A percentile compares a stretch with the other conserved stretches of the same genome.
These are phyloP conservation scores for Capsicum baccatum DNA, from an alignment of 257 asterid species.

Conservation along the genomic window DNA sequence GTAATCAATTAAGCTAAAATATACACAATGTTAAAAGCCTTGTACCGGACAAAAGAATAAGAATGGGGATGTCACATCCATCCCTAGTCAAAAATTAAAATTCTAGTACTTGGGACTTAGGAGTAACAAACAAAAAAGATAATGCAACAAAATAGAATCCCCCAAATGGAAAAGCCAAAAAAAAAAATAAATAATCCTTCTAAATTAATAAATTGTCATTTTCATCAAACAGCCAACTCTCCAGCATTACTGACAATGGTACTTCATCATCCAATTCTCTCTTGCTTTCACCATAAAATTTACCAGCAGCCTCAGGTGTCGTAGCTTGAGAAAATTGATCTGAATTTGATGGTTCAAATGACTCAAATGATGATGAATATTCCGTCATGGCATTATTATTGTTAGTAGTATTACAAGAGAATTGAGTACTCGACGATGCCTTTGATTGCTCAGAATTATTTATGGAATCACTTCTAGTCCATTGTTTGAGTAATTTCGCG, in stretches of 20 bases:
- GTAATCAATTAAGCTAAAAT: slow-evolving; percentile 1
- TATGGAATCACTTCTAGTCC: slow-evolving; percentile 53
- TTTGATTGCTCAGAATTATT: slow-evolving; percentile 40
- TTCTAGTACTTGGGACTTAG: neutral
- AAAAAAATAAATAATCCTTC: slow-evolving; percentile 17
- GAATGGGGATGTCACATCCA: slow-evolving; percentile 17
- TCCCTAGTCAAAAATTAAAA: neutral
- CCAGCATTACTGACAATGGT: slow-evolving; percentile 57
- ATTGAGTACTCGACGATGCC: slow-evolving; percentile 51
- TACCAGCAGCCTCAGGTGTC: slow-evolving; percentile 48
- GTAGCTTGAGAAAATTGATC: slow-evolving; percentile 56
- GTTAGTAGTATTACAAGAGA: slow-evolving; percentile 38
- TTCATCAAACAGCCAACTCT: slow-evolving; percentile 73
- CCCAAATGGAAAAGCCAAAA: neutral
- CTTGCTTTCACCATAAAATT: slow-evolving; percentile 49
- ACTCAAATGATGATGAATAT: slow-evolving; percentile 32
- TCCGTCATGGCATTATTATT: slow-evolving; percentile 34
- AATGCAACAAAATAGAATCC: slow-evolving; percentile 10
- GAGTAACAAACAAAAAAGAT: neutral
- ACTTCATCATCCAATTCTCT: slow-evolving; percentile 41
- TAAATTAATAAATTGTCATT: slow-evolving; percentile 48
- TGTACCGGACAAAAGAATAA: slow-evolving; percentile 19
- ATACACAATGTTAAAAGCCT: slow-evolving; percentile 20
- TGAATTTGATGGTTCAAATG: slow-evolving; percentile 39
- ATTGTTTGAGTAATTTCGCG: slow-evolving; percentile 67